Conservation (phyloP, 331 rosid genomes). For the Acacia concinna region DNA sequence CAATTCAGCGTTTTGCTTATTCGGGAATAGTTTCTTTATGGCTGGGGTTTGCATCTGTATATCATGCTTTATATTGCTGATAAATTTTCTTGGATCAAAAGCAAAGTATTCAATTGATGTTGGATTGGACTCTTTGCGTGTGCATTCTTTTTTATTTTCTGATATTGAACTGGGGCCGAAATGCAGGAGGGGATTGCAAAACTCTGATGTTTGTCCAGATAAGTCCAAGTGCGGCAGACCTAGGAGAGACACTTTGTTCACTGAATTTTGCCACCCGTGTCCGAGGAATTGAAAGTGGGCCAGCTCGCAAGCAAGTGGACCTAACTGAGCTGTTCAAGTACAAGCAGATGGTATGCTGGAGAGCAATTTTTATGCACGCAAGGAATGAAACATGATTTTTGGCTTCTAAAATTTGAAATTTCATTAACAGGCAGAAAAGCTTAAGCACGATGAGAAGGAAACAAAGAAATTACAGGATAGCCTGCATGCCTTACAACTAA, state of each 20-base stretch:
- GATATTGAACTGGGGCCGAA: constrained; percentile 37
- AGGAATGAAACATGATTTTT: neutral
- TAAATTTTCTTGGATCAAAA: neutral
- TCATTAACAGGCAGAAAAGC: constrained; percentile 72
- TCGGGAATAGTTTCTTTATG: constrained; percentile 2
- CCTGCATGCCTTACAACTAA: constrained; percentile 65
- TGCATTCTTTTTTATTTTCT: constrained; percentile 14
- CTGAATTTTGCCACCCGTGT: constrained; percentile 93
- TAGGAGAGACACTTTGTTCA: constrained; percentile 92
- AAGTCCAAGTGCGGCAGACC: constrained; percentile 77
- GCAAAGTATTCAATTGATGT: neutral
- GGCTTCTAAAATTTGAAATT: constrained; percentile 9
- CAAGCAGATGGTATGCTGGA: constrained; percentile 83
- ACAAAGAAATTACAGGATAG: constrained; percentile 77
- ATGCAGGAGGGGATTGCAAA: constrained; percentile 97
- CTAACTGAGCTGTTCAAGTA: constrained; percentile 73
- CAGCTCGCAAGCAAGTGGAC: constrained; percentile 92
- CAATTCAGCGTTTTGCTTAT: constrained; percentile 11
- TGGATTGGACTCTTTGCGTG: neutral
- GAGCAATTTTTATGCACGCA: neutral
- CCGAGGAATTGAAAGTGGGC: constrained; percentile 84
- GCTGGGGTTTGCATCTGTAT: neutral
- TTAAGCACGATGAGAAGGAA: constrained; percentile 89
- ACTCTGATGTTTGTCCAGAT: constrained; percentile 96
- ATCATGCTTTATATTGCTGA: neutral